These are phyloP conservation scores for Pichia sp. DNA, from an alignment of 1,139 yeast genomes.

Conservation along the genomic window DNA sequence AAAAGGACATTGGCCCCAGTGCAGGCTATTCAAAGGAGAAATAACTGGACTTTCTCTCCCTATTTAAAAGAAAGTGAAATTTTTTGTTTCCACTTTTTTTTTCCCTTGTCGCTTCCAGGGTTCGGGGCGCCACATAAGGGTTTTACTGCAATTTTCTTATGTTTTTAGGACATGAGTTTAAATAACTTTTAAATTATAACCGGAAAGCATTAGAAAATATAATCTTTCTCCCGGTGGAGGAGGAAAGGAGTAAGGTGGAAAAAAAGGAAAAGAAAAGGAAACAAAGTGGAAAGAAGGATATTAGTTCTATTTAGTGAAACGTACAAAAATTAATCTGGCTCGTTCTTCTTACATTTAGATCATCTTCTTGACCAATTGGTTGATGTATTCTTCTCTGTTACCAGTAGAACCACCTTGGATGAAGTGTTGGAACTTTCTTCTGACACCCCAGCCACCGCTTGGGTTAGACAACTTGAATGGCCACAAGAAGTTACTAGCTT, in stretches of 20 bases:
- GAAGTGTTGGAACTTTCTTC: slow-evolving; percentile 98
- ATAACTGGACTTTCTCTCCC: background rate
- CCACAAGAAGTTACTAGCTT: slow-evolving; percentile 99
- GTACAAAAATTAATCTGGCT: slow-evolving; percentile 5
- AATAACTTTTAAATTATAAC: background rate
- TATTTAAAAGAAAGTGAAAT: background rate
- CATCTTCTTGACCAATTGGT: slow-evolving; percentile 96
- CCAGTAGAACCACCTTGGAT: slow-evolving; percentile 99
- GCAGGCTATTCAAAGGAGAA: background rate
- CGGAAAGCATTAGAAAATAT: background rate
- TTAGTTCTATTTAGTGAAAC: background rate
- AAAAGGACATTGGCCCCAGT: too few relatives aligned
- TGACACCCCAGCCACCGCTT: slow-evolving; percentile 99
- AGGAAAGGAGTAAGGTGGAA: background rate
- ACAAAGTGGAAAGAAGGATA: background rate
- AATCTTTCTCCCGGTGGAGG: background rate
- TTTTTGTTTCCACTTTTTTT: background rate
- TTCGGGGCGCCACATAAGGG: background rate
- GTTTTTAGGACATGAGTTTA: background rate
- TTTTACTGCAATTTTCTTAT: background rate
- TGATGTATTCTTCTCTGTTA: slow-evolving; percentile 98
- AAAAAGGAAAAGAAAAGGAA: background rate
- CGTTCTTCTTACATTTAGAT: slow-evolving; percentile 47
- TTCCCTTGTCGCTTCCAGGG: background rate
- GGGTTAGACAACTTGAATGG: slow-evolving; percentile 99